These are phyloP conservation scores for Hyaloscypha bicolor DNA, from an alignment of 495 filamentous ascomycete genomes.

Conservation along the genomic window DNA sequence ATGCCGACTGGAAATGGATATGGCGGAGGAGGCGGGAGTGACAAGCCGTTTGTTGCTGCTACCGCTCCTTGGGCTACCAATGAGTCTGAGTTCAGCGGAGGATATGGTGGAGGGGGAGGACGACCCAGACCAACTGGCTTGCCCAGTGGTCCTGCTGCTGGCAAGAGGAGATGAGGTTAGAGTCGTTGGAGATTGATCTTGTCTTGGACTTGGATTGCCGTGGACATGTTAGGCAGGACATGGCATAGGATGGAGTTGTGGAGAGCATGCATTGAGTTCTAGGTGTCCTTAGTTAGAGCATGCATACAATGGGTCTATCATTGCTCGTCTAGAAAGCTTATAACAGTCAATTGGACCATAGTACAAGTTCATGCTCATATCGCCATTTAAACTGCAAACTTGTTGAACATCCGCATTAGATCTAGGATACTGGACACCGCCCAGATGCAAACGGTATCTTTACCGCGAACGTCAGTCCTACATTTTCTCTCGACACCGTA, in stretches of 20 bases:
- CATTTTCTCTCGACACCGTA: too few relatives aligned
- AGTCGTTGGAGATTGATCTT: neutral
- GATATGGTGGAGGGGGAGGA: constrained; percentile 38
- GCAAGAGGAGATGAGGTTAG: constrained; percentile 31
- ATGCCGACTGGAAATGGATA: constrained; percentile 40
- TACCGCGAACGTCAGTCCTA: too few relatives aligned
- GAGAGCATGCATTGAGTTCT: neutral
- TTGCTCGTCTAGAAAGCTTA: neutral
- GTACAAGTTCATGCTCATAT: neutral
- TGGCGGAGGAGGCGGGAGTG: constrained; percentile 29
- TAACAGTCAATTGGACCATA: neutral
- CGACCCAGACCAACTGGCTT: constrained; percentile 9
- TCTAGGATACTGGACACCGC: too few relatives aligned
- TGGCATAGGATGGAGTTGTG: constrained; percentile 12
- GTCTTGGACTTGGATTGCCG: constrained; percentile 8
- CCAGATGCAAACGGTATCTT: too few relatives aligned
- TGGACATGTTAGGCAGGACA: constrained; percentile 16
- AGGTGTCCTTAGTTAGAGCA: neutral
- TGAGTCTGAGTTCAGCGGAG: constrained; percentile 41
- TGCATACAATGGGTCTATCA: neutral
- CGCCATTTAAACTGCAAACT: neutral
- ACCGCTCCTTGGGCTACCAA: constrained; percentile 50
- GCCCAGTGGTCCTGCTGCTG: constrained; percentile 34
- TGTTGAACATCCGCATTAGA: too few relatives aligned
- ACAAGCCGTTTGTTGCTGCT: constrained; percentile 47